A percentile compares a stretch with the other conserved stretches of the same genome.
Conservation (phyloP, 306 rosid species). For the Geum urbanum region DNA sequence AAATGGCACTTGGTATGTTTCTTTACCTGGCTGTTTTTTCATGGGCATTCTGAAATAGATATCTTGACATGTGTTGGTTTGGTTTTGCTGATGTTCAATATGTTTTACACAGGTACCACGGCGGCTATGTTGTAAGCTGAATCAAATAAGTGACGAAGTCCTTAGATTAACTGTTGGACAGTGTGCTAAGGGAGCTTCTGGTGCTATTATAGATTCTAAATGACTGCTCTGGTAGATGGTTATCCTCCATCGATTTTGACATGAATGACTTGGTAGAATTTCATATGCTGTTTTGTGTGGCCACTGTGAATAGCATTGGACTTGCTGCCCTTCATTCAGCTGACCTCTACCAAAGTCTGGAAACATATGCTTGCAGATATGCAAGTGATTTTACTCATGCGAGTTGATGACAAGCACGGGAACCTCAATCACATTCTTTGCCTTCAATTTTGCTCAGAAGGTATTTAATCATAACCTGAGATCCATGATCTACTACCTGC, state of each 20-base stretch:
- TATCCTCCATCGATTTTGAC: constrained; percentile 16
- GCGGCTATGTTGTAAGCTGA: constrained; percentile 61
- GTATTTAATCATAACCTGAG: constrained; percentile 11
- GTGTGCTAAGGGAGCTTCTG: constrained; percentile 49
- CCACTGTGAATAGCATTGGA: neutral
- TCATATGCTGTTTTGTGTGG: constrained; percentile 17
- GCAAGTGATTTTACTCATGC: constrained; percentile 12
- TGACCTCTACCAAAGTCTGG: constrained; percentile 6
- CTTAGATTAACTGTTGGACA: constrained; percentile 59
- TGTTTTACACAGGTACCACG: constrained; percentile 48
- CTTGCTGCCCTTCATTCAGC: neutral
- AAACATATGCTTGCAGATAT: constrained; percentile 28
- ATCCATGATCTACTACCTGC: neutral
- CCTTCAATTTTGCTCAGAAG: constrained; percentile 16
- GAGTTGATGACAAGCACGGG: constrained; percentile 13
- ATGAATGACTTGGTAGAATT: constrained; percentile 13
- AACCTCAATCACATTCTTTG: constrained; percentile 22
- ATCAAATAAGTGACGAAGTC: constrained; percentile 39
- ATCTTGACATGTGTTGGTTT: constrained; percentile 17
- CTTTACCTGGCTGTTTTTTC: constrained; percentile 9
- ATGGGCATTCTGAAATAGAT: neutral
- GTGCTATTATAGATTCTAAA: constrained; percentile 32
- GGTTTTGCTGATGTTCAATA: constrained; percentile 14
- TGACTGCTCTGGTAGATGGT: constrained; percentile 19
- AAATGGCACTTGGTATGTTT: constrained; percentile 70